Conservation (phyloP, 2,329 filamentous ascomycete species). For the Neobulgaria alba region DNA sequence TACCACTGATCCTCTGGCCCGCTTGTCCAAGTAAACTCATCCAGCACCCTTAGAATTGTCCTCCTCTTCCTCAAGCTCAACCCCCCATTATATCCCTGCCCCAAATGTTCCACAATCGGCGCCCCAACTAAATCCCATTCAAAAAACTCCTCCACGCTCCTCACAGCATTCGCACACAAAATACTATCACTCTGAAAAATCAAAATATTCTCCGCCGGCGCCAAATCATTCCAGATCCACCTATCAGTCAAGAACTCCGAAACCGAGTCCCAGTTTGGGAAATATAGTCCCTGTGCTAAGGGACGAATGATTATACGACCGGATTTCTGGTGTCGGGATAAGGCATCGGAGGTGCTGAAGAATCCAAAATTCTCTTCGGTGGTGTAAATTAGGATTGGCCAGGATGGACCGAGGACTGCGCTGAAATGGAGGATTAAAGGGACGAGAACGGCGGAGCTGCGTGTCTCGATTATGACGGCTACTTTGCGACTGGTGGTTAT, state of each 20-base stretch:
- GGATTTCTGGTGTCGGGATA: slow-evolving; percentile 29
- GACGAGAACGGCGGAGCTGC: slow-evolving; percentile 27
- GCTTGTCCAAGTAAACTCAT: slow-evolving; percentile 17
- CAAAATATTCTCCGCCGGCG: slow-evolving; percentile 27
- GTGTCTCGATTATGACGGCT: slow-evolving; percentile 34
- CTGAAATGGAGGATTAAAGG: slow-evolving; percentile 34
- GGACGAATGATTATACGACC: slow-evolving; percentile 31
- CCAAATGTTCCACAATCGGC: slow-evolving; percentile 25
- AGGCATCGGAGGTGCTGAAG: slow-evolving; percentile 30
- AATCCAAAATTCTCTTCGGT: slow-evolving; percentile 19
- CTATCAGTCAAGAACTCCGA: slow-evolving; percentile 28
- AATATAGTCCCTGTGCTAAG: slow-evolving; percentile 30
- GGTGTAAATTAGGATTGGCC: slow-evolving; percentile 38
- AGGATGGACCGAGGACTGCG: slow-evolving; percentile 34
- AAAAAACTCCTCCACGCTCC: slow-evolving; percentile 29
- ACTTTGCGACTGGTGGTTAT: slow-evolving; percentile 24
- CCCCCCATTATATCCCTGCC: slow-evolving; percentile 30
- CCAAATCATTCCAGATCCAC: slow-evolving; percentile 30
- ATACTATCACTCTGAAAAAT: slow-evolving; percentile 30
- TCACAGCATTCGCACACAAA: slow-evolving; percentile 27
- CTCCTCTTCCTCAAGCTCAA: slow-evolving; percentile 30
- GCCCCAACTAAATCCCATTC: slow-evolving; percentile 32
- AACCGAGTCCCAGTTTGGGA: slow-evolving; percentile 30
- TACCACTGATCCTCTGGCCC: slow-evolving; percentile 26
- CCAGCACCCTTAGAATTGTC: slow-evolving; percentile 27